Conservation (phyloP, 164 flowering plant species). For the Vitis riparia region DNA sequence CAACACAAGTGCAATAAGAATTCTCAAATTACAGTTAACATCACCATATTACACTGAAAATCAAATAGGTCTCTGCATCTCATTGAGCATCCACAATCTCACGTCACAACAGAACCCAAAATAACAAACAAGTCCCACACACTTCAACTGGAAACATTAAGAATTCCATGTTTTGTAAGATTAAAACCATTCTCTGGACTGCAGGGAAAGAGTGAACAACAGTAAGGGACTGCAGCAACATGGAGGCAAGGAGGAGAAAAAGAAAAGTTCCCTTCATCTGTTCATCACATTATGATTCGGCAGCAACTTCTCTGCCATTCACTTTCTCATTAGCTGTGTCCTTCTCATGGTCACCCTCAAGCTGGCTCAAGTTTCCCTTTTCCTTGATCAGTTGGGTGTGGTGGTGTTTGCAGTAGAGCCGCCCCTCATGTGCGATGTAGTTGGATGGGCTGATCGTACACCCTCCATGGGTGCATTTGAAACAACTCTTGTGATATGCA, state of each 20-base stretch:
- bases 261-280: not conserved
- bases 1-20: not conserved
- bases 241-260: not conserved
- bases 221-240: constrained; percentile 3
- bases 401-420: constrained; percentile 88
- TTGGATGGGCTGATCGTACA: constrained; percentile 81
- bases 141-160: constrained; percentile 15
- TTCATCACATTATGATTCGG: constrained; percentile 26
- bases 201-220: constrained; percentile 6
- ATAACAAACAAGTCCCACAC: constrained; percentile 12
- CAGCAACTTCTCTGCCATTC: constrained; percentile 29
- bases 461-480: constrained; percentile 87
- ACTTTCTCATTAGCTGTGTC: constrained; percentile 10
- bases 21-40: constrained; percentile 2
- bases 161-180: constrained; percentile 9
- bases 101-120: constrained; percentile 12
- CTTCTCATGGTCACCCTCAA: constrained; percentile 56
- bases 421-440: constrained; percentile 79
- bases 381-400: constrained; percentile 87
- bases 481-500: constrained; percentile 77
- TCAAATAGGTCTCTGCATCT: constrained; percentile 19
- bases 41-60: constrained; percentile 9
- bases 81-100: constrained; percentile 15
- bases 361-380: constrained; percentile 89
- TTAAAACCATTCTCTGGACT: constrained; percentile 12